Conservation (phyloP, 257 asterid species). For the Fraxinus excelsior region DNA sequence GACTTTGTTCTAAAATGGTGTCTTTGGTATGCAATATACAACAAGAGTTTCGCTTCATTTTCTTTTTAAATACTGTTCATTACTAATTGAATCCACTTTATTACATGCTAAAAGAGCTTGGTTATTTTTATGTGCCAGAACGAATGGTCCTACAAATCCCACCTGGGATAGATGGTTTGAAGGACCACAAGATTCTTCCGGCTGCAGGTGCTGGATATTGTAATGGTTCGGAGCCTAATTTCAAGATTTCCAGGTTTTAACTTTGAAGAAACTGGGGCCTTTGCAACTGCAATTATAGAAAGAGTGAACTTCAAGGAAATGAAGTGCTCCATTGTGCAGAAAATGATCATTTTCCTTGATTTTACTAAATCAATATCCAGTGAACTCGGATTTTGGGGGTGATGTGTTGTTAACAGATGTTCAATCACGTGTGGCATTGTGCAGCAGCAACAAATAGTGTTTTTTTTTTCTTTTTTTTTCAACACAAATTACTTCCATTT, state of each 20-base stretch:
- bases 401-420: neutral
- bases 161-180: slow-evolving; percentile 97
- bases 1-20: neutral
- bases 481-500: neutral
- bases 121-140: slow-evolving; percentile 45
- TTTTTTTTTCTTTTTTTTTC: too few relatives aligned
- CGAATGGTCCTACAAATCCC: slow-evolving; percentile 75
- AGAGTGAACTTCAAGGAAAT: slow-evolving; percentile 12
- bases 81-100: neutral
- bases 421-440: neutral
- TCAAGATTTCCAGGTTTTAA: slow-evolving; percentile 9
- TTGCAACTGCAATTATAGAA: slow-evolving; percentile 22
- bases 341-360: neutral
- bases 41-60: neutral
- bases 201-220: slow-evolving; percentile 91
- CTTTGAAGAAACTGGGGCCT: slow-evolving; percentile 12
- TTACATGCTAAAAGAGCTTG: neutral
- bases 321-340: too few relatives aligned
- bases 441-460: too few relatives aligned
- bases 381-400: neutral
- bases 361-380: neutral
- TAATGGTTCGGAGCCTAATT: slow-evolving; percentile 32
- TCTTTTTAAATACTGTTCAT: neutral
- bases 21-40: neutral
- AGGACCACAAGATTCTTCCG: slow-evolving; percentile 74